Evolutionary conservation across 768 basidiomycete species (phyloP).

Genomic region (Calocera cornea): DNA sequence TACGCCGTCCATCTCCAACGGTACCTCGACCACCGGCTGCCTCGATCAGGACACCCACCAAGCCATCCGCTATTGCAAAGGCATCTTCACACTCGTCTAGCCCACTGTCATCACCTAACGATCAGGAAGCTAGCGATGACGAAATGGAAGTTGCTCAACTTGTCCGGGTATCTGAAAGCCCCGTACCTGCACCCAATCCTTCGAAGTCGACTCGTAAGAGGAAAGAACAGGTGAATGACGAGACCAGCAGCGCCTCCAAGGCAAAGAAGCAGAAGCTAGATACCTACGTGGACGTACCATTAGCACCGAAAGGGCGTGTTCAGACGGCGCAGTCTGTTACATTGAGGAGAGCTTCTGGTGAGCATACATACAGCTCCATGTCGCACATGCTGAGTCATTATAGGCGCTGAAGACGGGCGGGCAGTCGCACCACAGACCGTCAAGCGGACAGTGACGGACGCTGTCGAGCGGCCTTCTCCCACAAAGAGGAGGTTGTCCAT

Average conservation of each 20-base stretch:
- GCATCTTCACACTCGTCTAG: neutral
- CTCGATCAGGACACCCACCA: neutral
- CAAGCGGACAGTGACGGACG: neutral
- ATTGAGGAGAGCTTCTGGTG: neutral
- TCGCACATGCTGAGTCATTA: neutral
- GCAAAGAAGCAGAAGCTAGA: neutral
- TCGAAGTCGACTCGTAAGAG: neutral
- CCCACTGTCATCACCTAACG: neutral
- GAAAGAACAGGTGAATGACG: neutral
- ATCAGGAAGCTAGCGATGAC: neutral
- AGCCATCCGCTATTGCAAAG: neutral
- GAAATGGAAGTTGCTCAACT: neutral
- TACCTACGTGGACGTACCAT: neutral
- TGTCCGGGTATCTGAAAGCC: neutral
- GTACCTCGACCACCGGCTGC: too few species aligned
- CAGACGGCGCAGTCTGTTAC: neutral
- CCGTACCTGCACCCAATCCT: neutral
- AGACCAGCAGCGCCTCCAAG: neutral
- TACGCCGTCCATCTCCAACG: too few species aligned
- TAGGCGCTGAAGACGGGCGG: neutral
- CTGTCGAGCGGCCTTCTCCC: neutral
- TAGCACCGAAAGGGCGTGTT: neutral
- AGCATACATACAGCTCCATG: neutral
- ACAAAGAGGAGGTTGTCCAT: neutral
- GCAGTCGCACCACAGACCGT: neutral